Conservation (phyloP, 768 basidiomycete species). For the Tulasnella sp. region DNA sequence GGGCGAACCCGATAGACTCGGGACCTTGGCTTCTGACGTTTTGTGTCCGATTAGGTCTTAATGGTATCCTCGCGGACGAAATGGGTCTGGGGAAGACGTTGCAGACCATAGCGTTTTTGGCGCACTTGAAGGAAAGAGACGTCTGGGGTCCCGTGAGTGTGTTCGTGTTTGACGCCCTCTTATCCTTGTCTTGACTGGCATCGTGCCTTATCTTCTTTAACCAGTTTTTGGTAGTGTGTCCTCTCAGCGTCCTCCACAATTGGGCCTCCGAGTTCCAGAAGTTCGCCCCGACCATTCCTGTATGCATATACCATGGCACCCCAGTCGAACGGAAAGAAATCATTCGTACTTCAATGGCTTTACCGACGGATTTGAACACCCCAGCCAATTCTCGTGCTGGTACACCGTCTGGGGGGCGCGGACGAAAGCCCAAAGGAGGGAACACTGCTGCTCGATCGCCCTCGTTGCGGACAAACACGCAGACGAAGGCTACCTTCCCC, state of each 20-base stretch:
- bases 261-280: constrained; percentile 77
- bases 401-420: constrained; percentile 1
- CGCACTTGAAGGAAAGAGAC: constrained; percentile 68
- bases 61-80: constrained; percentile 58
- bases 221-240: constrained; percentile 74
- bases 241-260: constrained; percentile 84
- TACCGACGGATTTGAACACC: constrained; percentile 17
- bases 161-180: not conserved
- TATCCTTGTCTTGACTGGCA: not conserved
- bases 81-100: constrained; percentile 66
- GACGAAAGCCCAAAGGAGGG: not conserved
- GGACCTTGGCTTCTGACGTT: not conserved
- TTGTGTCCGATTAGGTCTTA: constrained; percentile 19
- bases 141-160: constrained; percentile 40
- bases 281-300: constrained; percentile 74
- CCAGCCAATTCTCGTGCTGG: constrained; percentile 2
- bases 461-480: not conserved
- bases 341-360: not conserved
- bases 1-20: constrained; percentile 20
- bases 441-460: not conserved
- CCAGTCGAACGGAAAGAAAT: constrained; percentile 47
- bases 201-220: not conserved
- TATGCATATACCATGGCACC: constrained; percentile 82
- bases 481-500: constrained; percentile 20
- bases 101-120: constrained; percentile 89